Percentiles rank a stretch among this genome's conserved stretches.
Conservation (phyloP, 441 rosid species). For the Gossypium schwendimanii region DNA sequence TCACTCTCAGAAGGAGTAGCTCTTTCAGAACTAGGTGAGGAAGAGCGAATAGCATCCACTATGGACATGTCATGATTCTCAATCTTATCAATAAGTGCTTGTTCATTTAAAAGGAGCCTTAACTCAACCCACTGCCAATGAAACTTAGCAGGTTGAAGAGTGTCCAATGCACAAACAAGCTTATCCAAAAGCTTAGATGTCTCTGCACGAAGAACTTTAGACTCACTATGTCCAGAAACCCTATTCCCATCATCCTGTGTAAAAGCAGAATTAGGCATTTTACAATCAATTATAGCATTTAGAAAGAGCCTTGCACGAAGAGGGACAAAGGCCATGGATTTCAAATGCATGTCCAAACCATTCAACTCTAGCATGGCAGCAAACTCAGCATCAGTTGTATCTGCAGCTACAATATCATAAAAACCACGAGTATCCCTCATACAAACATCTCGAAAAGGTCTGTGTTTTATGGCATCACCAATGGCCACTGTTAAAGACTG, state of each 20-base stretch:
- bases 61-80: slow-evolving; percentile 63
- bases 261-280: slow-evolving; percentile 43
- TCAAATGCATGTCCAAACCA: slow-evolving; percentile 65
- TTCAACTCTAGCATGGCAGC: slow-evolving; percentile 60
- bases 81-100: slow-evolving; percentile 82
- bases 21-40: slow-evolving; percentile 63
- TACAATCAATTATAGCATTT: slow-evolving; percentile 79
- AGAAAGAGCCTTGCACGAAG: slow-evolving; percentile 91
- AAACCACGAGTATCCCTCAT: slow-evolving; percentile 76
- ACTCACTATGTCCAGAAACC: slow-evolving; percentile 44
- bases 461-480: slow-evolving; percentile 72
- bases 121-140: slow-evolving; percentile 99
- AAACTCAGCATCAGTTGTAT: slow-evolving; percentile 79
- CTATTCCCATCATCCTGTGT: slow-evolving; percentile 53
- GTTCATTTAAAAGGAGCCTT: slow-evolving; percentile 93
- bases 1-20: slow-evolving; percentile 82
- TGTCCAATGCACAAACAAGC: slow-evolving; percentile 72
- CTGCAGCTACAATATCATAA: slow-evolving; percentile 81
- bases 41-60: slow-evolving; percentile 67
- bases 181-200: slow-evolving; percentile 70
- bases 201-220: slow-evolving; percentile 44
- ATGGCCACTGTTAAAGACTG: slow-evolving; percentile 68
- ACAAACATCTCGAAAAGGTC: slow-evolving; percentile 86
- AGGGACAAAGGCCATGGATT: slow-evolving; percentile 68
- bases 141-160: slow-evolving; percentile 93